A percentile compares a stretch with the other conserved stretches of the same genome.
phyloP scores from a whole-genome alignment of 2,329 filamentous ascomycete species.

The Ceratocystis harringtonii region DNA sequence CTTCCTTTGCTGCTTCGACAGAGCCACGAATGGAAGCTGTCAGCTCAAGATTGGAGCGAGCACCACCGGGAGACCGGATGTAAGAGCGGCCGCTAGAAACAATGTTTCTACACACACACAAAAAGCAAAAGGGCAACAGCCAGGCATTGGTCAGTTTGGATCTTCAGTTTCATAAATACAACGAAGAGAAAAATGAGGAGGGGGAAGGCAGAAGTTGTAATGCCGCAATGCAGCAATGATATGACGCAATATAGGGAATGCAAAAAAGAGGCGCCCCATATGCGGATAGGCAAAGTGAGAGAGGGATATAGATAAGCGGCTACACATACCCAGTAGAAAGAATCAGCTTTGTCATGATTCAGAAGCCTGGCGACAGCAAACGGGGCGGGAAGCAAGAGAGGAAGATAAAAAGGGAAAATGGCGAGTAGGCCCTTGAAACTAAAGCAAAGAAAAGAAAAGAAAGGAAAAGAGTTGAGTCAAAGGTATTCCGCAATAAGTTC shows the following conservation, averaged over 20 bases:
- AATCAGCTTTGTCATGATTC: constrained; percentile 54
- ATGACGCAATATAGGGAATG: neutral
- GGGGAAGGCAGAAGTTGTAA: neutral
- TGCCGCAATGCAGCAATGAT: neutral
- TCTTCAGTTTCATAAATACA: constrained; percentile 16
- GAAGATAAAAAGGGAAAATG: neutral
- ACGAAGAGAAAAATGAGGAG: neutral
- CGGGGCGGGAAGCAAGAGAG: neutral
- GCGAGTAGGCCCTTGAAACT: neutral
- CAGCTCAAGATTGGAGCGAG: constrained; percentile 85
- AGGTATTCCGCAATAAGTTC: neutral
- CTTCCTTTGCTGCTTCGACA: constrained; percentile 58
- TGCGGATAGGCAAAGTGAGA: neutral
- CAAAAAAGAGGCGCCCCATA: neutral
- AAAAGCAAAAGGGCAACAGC: neutral
- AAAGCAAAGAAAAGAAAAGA: neutral
- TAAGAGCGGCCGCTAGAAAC: constrained; percentile 73
- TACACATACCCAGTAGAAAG: constrained; percentile 62
- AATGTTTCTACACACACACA: constrained; percentile 42
- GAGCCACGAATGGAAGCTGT: constrained; percentile 76
- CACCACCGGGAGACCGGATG: constrained; percentile 59
- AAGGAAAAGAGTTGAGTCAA: neutral
- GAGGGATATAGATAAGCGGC: neutral
- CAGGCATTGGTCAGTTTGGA: neutral
- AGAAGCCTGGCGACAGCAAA: neutral